Evolutionary conservation across 208 protist species (phyloP), one percentile per base, ranked within the genome.

Genomic region (Spongospora subterranea): DNA sequence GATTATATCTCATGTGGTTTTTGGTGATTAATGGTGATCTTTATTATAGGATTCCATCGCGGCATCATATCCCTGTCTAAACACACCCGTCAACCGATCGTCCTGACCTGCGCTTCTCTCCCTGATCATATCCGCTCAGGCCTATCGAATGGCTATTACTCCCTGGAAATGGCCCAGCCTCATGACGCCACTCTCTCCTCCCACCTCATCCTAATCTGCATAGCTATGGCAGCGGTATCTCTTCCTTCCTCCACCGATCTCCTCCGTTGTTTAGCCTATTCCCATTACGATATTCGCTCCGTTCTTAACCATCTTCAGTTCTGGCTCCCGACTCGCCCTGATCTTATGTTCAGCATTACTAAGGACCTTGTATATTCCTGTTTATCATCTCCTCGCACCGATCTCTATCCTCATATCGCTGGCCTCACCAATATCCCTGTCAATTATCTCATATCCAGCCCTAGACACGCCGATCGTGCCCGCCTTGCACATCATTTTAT

Each of bases 251-350:
- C 6, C 13, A n/a, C 17, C 71, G 40, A 82, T 43, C n/a, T 82
- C 17, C 6, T 20, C 6, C 6, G 71, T 20, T 35, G n/a, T 35
- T 45, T 82, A 13, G 17, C 6, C 17, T 35, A 39, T 20, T 82
- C 35, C 6, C 71, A 82, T 43, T 20, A 82, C 71, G 71, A 82
- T 43, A 6, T 35, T 6, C 71, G 71, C n/a, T 43, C 35, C 11
- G 13, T 35, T 43, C n/a, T 82, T 6, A 82, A 82, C 40, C 6
- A 35, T 35, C n/a, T 82, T 35, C 71, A 82, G 71, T 82, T 82
- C 71, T 82, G 71, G 71, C n/a, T 82, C 17, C 17, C 6, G 6
- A n/a, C 35, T 43, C 17, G 35, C 35, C 71, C 17, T 6, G 50
- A 60, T 60, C 24, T 60, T 6, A 60, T 60, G 13, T 60, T 24